Percentiles rank a stretch among this genome's conserved stretches.
Conservation (phyloP, 2,329 filamentous ascomycete genomes). For the Fusarium proliferatum region DNA sequence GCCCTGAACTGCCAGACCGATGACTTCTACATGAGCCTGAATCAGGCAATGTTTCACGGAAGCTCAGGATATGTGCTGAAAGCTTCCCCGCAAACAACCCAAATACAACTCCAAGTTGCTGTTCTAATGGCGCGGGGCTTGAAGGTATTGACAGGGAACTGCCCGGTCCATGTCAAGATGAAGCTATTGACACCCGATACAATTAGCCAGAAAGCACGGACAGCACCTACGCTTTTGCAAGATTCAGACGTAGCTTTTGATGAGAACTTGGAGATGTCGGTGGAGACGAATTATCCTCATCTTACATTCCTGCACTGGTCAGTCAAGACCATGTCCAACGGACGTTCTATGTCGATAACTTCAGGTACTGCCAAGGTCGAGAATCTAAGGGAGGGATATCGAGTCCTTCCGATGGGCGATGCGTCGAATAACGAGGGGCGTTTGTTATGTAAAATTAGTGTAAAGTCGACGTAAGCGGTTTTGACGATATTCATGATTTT, state of each 20-base stretch:
- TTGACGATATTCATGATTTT: background rate
- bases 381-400: constrained; percentile 10
- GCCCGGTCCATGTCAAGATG: background rate
- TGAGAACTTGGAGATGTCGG: background rate
- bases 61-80: constrained; percentile 14
- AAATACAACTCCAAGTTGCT: background rate
- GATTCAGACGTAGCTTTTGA: background rate
- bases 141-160: accelerated
- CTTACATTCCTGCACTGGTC: constrained; percentile 17
- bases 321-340: accelerated
- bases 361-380: constrained; percentile 1
- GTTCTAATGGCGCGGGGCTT: background rate
- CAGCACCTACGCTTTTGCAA: accelerated
- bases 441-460: constrained; percentile 15
- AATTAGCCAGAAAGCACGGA: background rate
- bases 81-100: background rate
- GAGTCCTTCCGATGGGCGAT: background rate
- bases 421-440: background rate
- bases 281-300: background rate
- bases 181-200: constrained; percentile 6
- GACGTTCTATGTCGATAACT: background rate
- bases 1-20: constrained; percentile 28
- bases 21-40: constrained; percentile 7
- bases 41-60: constrained; percentile 13
- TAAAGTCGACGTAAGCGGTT: background rate